Percentiles rank a stretch among this genome's conserved stretches.
These are phyloP conservation scores for Pseudogymnoascus pannorum DNA, from an alignment of 2,329 filamentous ascomycete species.

Conservation along the genomic window DNA sequence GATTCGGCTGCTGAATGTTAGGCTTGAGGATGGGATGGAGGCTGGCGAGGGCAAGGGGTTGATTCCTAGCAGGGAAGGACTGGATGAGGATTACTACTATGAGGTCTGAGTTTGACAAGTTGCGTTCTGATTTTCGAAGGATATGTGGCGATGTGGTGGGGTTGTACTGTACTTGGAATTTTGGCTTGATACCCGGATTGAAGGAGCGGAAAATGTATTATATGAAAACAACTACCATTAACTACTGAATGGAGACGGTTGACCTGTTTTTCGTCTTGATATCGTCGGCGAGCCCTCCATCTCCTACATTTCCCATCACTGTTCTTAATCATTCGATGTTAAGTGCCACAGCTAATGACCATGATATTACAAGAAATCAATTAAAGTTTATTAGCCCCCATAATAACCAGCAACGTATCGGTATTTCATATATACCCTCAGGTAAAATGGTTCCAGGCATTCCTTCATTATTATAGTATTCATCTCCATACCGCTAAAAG, in stretches of 20 bases:
- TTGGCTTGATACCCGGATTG: conserved; percentile 7
- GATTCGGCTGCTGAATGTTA: conserved; percentile 84
- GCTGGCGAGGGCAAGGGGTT: conserved; percentile 58
- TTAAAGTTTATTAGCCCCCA: background rate
- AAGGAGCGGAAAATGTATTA: conserved; percentile 5
- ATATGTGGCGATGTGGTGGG: background rate
- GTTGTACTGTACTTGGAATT: conserved; percentile 10
- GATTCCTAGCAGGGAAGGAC: conserved; percentile 72
- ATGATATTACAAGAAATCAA: background rate
- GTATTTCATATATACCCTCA: background rate
- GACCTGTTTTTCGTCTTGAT: background rate
- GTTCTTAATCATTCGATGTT: background rate
- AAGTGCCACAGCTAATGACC: background rate
- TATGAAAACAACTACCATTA: background rate
- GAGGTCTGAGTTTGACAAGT: conserved; percentile 46
- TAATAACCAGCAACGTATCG: background rate
- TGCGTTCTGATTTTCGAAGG: background rate
- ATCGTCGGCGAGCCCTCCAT: background rate
- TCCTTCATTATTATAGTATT: background rate
- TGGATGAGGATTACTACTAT: conserved; percentile 93
- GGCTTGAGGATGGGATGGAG: conserved; percentile 66
- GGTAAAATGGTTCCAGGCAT: background rate
- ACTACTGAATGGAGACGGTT: background rate
- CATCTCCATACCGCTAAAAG: background rate
- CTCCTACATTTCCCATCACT: background rate